These are phyloP conservation scores for Citrus unshiu DNA, from an alignment of 345 rosid species.

Conservation along the genomic window DNA sequence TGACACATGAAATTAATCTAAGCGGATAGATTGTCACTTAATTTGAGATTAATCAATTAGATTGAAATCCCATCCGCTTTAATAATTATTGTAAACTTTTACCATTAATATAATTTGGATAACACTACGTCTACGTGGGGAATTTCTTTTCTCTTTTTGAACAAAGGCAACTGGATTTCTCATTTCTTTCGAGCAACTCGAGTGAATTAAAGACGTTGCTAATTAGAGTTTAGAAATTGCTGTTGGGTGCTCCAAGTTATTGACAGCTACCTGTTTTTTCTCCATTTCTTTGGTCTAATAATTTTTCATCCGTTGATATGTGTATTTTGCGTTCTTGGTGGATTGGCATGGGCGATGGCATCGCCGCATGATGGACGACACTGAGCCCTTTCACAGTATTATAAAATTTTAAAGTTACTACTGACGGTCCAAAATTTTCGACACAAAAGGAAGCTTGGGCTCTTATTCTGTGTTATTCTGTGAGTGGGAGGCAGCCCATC, in stretches of 20 bases:
- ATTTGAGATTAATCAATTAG: not conserved
- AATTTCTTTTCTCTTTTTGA: too few relatives aligned
- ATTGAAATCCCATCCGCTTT: not conserved
- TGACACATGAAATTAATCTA: not conserved
- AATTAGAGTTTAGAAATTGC: too few relatives aligned
- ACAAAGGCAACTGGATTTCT: too few relatives aligned
- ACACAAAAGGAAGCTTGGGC: not conserved
- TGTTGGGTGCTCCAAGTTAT: not conserved
- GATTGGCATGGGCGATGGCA: too few relatives aligned
- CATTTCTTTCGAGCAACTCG: too few relatives aligned
- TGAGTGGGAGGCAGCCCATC: not conserved
- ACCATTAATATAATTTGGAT: too few relatives aligned
- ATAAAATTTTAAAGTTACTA: too few relatives aligned
- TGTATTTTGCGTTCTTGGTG: too few relatives aligned
- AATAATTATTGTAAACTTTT: not conserved
- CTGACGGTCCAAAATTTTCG: not conserved
- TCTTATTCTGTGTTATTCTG: not conserved
- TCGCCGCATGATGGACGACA: too few relatives aligned
- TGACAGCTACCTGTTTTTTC: not conserved
- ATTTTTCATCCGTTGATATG: not conserved
- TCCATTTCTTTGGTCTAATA: not conserved
- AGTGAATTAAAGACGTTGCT: too few relatives aligned
- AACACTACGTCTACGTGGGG: too few relatives aligned
- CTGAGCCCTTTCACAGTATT: too few relatives aligned
- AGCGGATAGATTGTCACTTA: not conserved